phyloP scores from a whole-genome alignment of 139 green algal genomes.

The Edaphochlamys debaryana region DNA sequence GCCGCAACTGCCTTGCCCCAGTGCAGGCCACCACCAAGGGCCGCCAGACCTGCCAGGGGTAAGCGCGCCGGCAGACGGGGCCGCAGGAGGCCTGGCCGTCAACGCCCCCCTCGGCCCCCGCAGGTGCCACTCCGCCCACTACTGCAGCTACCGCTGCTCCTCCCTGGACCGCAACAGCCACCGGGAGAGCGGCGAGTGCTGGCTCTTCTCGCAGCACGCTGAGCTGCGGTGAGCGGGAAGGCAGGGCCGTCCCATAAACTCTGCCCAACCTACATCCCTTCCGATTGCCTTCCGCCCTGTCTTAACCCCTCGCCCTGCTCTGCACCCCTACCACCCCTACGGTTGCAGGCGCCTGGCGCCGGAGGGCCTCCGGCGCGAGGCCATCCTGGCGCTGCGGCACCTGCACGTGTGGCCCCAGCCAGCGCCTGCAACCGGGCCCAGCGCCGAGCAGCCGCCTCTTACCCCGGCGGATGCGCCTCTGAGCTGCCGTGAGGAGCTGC shows the following conservation, averaged over 20 bases:
- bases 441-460: too few relatives aligned
- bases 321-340: too few relatives aligned
- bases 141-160: conserved; percentile 27
- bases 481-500: not conserved
- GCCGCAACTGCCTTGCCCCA: conserved; percentile 1
- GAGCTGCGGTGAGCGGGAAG: not conserved
- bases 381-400: conserved; percentile 5
- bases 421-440: not conserved
- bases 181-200: conserved; percentile 41
- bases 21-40: conserved; percentile 19
- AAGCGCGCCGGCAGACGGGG: too few relatives aligned
- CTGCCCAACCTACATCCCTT: too few relatives aligned
- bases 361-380: not conserved
- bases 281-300: too few relatives aligned
- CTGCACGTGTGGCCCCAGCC: not conserved
- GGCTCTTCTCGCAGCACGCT: not conserved
- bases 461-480: not conserved
- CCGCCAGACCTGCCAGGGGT: conserved; percentile 14
- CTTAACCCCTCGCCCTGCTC: too few relatives aligned
- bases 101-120: not conserved
- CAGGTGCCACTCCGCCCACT: conserved; percentile 25
- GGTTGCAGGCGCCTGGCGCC: too few relatives aligned
- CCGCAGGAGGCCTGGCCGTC: too few relatives aligned
- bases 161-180: not conserved
- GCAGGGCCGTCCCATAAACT: too few relatives aligned